Conservation (phyloP, 2,329 filamentous ascomycete genomes). For the Pseudodiploospora longispora region DNA sequence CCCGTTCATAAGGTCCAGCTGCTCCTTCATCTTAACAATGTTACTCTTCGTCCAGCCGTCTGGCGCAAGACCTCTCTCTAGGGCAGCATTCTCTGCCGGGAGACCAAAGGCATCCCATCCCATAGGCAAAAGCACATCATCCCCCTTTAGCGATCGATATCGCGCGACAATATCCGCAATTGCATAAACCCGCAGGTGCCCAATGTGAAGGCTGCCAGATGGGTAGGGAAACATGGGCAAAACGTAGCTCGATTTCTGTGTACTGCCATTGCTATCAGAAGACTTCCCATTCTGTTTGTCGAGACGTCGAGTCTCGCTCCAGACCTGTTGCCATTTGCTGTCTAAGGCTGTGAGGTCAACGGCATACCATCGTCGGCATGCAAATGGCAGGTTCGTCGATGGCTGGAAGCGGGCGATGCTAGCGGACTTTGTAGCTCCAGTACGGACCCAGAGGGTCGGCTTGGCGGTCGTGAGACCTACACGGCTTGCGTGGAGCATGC, state of each 20-base stretch:
- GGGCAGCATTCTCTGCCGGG: constrained; percentile 84
- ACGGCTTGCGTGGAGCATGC: constrained; percentile 18
- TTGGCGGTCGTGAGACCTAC: constrained; percentile 13
- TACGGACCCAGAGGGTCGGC: neutral
- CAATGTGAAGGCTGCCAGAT: constrained; percentile 77
- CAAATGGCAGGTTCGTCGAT: constrained; percentile 4
- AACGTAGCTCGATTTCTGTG: constrained; percentile 51
- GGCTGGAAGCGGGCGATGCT: neutral
- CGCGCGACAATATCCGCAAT: constrained; percentile 81
- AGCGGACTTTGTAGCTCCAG: too few relatives aligned
- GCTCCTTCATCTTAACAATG: constrained; percentile 76
- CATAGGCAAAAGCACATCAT: constrained; percentile 77
- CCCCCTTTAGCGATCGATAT: constrained; percentile 65
- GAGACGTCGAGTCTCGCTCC: constrained; percentile 23
- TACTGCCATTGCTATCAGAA: constrained; percentile 11
- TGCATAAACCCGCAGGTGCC: constrained; percentile 81
- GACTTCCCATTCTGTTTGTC: constrained; percentile 10
- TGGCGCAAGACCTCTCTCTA: constrained; percentile 72
- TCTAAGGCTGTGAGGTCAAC: constrained; percentile 40
- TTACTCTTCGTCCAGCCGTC: constrained; percentile 73
- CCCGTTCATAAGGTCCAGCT: constrained; percentile 71
- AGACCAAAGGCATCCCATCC: constrained; percentile 92
- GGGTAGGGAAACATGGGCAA: constrained; percentile 93
- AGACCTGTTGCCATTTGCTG: constrained; percentile 43
- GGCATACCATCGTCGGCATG: constrained; percentile 27